Conservation (phyloP, 768 basidiomycete species). For the Serendipita sp. region DNA sequence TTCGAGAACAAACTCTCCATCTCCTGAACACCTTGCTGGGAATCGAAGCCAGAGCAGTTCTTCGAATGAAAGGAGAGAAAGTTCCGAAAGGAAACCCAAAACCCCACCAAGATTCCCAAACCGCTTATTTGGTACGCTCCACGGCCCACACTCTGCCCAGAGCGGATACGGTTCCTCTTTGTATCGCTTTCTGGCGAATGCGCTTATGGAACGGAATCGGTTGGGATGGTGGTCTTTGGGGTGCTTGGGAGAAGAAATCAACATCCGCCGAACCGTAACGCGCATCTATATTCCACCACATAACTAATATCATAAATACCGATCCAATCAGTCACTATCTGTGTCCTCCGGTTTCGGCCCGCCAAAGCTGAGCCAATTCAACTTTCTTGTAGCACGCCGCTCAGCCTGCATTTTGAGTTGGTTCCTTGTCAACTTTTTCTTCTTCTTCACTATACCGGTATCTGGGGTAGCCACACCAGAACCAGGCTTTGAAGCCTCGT, state of each 20-base stretch:
- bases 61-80: background rate
- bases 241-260: background rate
- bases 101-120: background rate
- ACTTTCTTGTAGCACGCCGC: conserved; percentile 58
- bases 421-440: conserved; percentile 84
- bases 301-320: background rate
- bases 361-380: conserved; percentile 69
- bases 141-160: conserved; percentile 30
- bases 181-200: conserved; percentile 63
- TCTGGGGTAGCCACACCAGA: conserved; percentile 23
- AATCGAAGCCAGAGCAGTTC: background rate
- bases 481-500: conserved; percentile 32
- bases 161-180: conserved; percentile 46
- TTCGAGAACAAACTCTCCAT: background rate
- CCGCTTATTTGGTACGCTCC: conserved; percentile 48
- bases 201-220: conserved; percentile 56
- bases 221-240: conserved; percentile 23
- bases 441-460: conserved; percentile 36
- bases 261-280: no score
- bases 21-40: background rate
- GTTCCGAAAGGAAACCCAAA: background rate
- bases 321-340: conserved; percentile 35
- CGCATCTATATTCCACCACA: background rate
- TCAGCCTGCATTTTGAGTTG: conserved; percentile 83
- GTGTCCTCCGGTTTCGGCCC: conserved; percentile 74